phyloP scores from a whole-genome alignment of 306 rosid genomes.

The Cucurbita moschata region DNA sequence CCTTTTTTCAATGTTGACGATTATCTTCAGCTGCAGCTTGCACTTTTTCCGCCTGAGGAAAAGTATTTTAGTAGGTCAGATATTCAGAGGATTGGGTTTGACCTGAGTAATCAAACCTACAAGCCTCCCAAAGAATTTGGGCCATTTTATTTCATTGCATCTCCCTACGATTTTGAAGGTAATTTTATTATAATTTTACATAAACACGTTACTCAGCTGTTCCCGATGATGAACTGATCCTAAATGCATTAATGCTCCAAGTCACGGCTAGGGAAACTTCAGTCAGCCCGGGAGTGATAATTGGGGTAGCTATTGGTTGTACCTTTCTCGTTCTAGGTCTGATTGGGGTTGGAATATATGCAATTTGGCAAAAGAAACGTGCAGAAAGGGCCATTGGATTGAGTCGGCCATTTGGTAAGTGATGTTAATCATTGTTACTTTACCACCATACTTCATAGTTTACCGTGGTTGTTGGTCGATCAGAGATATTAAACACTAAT shows the following conservation, averaged over 20 bases:
- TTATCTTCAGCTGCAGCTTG: constrained; percentile 65
- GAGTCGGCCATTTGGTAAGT: constrained; percentile 73
- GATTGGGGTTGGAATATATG: constrained; percentile 48
- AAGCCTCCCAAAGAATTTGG: constrained; percentile 73
- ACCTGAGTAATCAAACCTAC: constrained; percentile 64
- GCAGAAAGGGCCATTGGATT: constrained; percentile 82
- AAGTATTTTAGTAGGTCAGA: constrained; percentile 53
- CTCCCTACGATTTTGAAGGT: constrained; percentile 67
- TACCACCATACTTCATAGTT: not conserved
- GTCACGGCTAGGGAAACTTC: constrained; percentile 21
- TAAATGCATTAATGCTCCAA: constrained; percentile 20
- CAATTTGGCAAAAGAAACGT: constrained; percentile 74
- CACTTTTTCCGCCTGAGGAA: constrained; percentile 66
- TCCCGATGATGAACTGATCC: constrained; percentile 11
- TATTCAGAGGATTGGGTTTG: constrained; percentile 67
- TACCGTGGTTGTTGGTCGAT: not conserved
- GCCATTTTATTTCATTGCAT: constrained; percentile 60
- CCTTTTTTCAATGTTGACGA: constrained; percentile 65
- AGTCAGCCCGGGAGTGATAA: constrained; percentile 28
- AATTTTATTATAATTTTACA: constrained; percentile 5
- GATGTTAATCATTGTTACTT: not conserved
- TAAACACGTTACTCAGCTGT: not conserved
- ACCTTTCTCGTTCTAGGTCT: constrained; percentile 48
- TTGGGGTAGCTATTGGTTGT: constrained; percentile 50
- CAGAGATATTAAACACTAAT: not conserved